Evolutionary conservation across 108 stramenopile species (phyloP), one percentile per base, ranked within the genome.

Genomic region (Pseudonitzschia pungens): DNA sequence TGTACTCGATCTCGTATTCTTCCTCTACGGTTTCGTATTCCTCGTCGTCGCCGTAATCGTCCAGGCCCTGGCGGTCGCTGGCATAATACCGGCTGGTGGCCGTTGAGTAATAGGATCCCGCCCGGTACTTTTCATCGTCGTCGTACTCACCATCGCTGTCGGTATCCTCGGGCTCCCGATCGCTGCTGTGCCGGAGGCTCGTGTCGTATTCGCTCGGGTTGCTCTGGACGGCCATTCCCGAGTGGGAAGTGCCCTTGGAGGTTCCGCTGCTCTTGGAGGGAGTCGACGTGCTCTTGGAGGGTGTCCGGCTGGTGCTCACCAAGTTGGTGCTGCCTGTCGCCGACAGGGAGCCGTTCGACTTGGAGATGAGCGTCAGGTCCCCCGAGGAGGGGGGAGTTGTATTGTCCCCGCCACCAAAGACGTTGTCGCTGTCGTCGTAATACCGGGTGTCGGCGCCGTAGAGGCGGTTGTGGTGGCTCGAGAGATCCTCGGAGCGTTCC

Each of bases 11-110:
- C 14, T 48, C 45, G 45, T 48, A 48, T 48, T 62, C 32, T 40
- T 62, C 60, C 33, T 33, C 60, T 11, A 62, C 14, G 32, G 9
- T 28, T 62, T 62, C 60, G n/a, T 62, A 62, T 33, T 62, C 60
- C 5, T 33, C 8, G 15, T 33, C 36, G 24, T 58, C 7, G 14
- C 28, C 29, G 57, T 58, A 10, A 9, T 62, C 60, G n/a, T 14
- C 45, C 42, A 43, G 11, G 11, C 9, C 11, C 42, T 43, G 42
- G 6, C 42, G 42, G 11, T 43, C 11, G 2, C 36, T 36, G 18
- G 45, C 5, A 18, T 48, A 18, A 27, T 31, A 58, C n/a, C 14
- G n/a, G 14, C 24, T 58, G 21, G 27, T 31, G 27, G 29, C 57
- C 10, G 14, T 58, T 5, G 29, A n/a, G 26, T 31, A 28, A 24